Percentiles rank a stretch among this genome's conserved stretches.
phyloP scores from a whole-genome alignment of 2,329 filamentous ascomycete species.

The Cladosporium sp. region DNA sequence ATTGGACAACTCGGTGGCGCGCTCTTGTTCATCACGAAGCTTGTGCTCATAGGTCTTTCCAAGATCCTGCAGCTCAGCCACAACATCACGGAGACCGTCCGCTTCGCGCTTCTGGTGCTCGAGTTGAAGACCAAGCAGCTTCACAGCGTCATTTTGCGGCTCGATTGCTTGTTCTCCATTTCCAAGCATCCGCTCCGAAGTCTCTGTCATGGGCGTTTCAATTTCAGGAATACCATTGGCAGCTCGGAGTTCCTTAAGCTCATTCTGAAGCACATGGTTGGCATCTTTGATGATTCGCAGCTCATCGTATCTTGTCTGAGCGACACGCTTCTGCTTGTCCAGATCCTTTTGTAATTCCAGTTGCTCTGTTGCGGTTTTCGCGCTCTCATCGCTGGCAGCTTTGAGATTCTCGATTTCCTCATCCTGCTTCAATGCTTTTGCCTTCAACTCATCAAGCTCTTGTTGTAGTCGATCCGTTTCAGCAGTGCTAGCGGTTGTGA shows the following conservation, averaged over 20 bases:
- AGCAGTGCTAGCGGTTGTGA: background rate
- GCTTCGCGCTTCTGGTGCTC: constrained; percentile 8
- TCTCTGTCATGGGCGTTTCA: constrained; percentile 13
- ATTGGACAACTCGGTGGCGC: background rate
- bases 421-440: constrained; percentile 9
- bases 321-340: constrained; percentile 8
- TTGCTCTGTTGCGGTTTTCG: constrained; percentile 6
- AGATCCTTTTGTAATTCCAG: constrained; percentile 7
- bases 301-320: constrained; percentile 11
- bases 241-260: constrained; percentile 13
- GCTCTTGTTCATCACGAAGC: background rate
- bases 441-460: constrained; percentile 19
- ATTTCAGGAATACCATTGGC: constrained; percentile 11
- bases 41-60: constrained; percentile 2
- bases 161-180: background rate
- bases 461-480: background rate
- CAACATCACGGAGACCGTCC: background rate
- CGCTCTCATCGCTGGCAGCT: background rate
- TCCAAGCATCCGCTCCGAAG: constrained; percentile 12
- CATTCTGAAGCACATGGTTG: constrained; percentile 10
- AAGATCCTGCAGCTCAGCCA: constrained; percentile 1
- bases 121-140: constrained; percentile 7
- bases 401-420: constrained; percentile 9
- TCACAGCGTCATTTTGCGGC: constrained; percentile 2
- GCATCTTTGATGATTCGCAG: constrained; percentile 11